These are phyloP conservation scores for Prosopis cineraria DNA, from an alignment of 306 rosid genomes.

Conservation along the genomic window DNA sequence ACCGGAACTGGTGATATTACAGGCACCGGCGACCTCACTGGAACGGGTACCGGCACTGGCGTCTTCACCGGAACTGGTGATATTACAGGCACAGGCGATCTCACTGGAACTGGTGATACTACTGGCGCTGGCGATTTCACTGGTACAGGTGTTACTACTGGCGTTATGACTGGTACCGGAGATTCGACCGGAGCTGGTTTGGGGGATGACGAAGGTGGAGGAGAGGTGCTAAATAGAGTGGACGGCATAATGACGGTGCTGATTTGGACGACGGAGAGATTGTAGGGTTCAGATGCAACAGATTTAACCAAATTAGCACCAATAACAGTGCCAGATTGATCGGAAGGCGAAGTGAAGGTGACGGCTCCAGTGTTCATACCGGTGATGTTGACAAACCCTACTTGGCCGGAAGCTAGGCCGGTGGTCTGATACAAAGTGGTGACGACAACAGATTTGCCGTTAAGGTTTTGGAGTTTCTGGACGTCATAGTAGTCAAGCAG, in stretches of 20 bases:
- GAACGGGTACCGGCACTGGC: not conserved
- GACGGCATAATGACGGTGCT: constrained; percentile 38
- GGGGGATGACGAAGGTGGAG: constrained; percentile 9
- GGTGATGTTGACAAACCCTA: constrained; percentile 39
- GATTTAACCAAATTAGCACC: constrained; percentile 25
- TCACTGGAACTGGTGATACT: not conserved
- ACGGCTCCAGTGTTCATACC: not conserved
- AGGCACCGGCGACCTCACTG: not conserved
- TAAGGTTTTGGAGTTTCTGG: constrained; percentile 14
- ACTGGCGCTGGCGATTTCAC: not conserved
- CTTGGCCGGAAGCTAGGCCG: constrained; percentile 31
- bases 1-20: not conserved
- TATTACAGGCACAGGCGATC: not conserved
- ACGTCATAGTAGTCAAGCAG: constrained; percentile 39
- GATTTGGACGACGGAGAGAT: constrained; percentile 45
- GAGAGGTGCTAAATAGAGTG: not conserved
- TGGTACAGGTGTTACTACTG: not conserved
- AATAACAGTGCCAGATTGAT: not conserved
- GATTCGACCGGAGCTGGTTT: not conserved
- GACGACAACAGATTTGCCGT: not conserved
- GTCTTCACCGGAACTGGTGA: not conserved
- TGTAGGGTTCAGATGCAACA: constrained; percentile 35
- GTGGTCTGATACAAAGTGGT: constrained; percentile 38
- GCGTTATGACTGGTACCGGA: not conserved
- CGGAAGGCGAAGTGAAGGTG: constrained; percentile 25